These are phyloP conservation scores for Calycina herbarum DNA, from an alignment of 2,329 filamentous ascomycete genomes.

Conservation along the genomic window DNA sequence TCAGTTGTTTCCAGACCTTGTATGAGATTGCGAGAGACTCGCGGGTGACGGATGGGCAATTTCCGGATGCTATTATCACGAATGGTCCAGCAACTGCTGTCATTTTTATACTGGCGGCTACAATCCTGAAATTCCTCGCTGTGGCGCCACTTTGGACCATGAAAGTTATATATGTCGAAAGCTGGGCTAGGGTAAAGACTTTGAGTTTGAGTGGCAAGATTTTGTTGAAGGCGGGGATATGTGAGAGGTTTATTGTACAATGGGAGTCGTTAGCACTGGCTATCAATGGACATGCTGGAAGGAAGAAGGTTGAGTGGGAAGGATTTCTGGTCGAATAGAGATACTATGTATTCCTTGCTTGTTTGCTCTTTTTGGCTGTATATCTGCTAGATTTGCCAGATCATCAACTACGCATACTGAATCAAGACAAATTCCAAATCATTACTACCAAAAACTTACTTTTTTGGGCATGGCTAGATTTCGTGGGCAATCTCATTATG, in stretches of 20 bases:
- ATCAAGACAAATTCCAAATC: no score
- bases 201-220: conserved; percentile 84
- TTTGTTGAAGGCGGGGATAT: conserved; percentile 61
- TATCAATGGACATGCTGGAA: conserved; percentile 29
- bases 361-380: background rate
- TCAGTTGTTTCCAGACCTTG: conserved; percentile 60
- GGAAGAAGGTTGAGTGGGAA: conserved; percentile 32
- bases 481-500: background rate
- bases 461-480: no score
- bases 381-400: background rate
- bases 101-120: conserved; percentile 63
- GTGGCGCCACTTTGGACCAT: conserved; percentile 59
- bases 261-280: conserved; percentile 54
- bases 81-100: conserved; percentile 91
- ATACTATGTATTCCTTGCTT: background rate
- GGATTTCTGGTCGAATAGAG: conserved; percentile 38
- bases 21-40: conserved; percentile 32
- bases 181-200: conserved; percentile 80
- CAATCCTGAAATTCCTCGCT: conserved; percentile 50
- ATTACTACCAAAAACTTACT: no score
- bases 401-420: no score
- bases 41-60: conserved; percentile 41
- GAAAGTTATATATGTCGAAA: conserved; percentile 84
- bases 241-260: conserved; percentile 81
- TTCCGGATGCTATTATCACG: conserved; percentile 76